Conservation (phyloP, 1,284 basidiomycete genomes). For the Moesziomyces globuligerus region DNA sequence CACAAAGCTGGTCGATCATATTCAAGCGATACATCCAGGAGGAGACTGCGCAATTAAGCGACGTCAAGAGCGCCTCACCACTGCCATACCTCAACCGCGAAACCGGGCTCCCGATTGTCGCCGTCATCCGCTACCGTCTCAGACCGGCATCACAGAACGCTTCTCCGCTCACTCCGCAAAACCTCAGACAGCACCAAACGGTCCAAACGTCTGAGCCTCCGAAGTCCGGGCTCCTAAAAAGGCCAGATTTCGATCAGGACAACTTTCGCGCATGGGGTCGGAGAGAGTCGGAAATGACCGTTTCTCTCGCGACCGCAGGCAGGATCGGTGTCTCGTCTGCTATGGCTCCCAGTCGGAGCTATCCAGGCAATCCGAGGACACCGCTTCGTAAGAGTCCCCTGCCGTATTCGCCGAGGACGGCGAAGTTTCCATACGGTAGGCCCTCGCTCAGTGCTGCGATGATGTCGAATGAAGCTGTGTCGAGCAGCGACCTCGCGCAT, state of each 20-base stretch:
- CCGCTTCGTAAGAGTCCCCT: slow-evolving; percentile 9
- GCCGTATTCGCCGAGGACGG: slow-evolving; percentile 6
- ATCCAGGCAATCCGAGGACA: slow-evolving; percentile 6
- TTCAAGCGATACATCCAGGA: background rate
- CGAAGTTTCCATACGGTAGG: background rate
- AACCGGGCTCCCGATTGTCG: slow-evolving; percentile 29
- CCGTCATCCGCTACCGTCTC: slow-evolving; percentile 8
- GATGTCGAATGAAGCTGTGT: too few relatives aligned
- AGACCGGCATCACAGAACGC: background rate
- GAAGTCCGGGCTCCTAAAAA: background rate
- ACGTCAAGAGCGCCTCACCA: background rate
- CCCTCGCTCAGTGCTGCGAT: too few relatives aligned
- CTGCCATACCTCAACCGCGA: slow-evolving; percentile 13
- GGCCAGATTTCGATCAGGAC: background rate
- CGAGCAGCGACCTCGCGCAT: too few relatives aligned
- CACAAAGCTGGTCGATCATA: slow-evolving; percentile 17
- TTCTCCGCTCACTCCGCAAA: too few relatives aligned
- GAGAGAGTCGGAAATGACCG: slow-evolving; percentile 11
- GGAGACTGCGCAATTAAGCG: too few relatives aligned
- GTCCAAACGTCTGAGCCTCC: too few relatives aligned
- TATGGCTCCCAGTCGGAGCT: slow-evolving; percentile 23
- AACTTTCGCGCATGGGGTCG: background rate
- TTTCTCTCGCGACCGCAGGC: background rate
- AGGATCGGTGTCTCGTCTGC: background rate
- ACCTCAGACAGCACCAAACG: too few relatives aligned